Base-by-base conservation (phyloP, 495 filamentous ascomycete genomes). In the Xylaria sp. region DNA sequence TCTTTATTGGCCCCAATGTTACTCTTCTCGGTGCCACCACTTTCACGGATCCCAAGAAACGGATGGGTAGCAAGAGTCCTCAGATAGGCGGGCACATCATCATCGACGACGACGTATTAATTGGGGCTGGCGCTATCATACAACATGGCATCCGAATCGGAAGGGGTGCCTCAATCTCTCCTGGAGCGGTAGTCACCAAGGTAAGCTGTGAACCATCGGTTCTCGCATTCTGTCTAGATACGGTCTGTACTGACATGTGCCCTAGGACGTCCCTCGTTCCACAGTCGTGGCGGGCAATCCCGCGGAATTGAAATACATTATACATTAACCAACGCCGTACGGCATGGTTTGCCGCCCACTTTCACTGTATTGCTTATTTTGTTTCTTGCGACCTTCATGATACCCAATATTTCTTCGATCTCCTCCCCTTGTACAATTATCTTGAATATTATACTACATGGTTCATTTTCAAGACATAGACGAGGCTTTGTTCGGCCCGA, bases 41-140 rank as follows among this genome's bases (percentile, higher is more conserved):
- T 71, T 89, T 89, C 70, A 90, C 91, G 11, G 93, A 96, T 82
- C 91, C 92, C 69, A 88, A 91, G 76, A 86, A 88, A 73, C 85
- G 94, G 33, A 88, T 90, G 68, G 95, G 94, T 4, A 91, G 90
- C 64, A 86, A 88, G 72, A 93, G 93, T 48, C 88, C 88, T 8
- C 91, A 92, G 70, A 79, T 90, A 61, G 95, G 92, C 3, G 88
- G 89, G 43, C 85, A 87, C 8, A 90, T 99, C 64, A 86, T 85
- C 19, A 95, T 99, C 71, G 93, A 93, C 73, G 93, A 95, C 63
- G 93, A 98, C 74, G 94, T 93, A 73, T 95, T 92, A 88, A 91
- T 85, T 29, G 95, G 95, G 24, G 91, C 91, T 21, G 92, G 92
- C 72, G 93, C 91, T 35, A 94, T 91, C 19, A 95, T 99, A 73